Base-by-base conservation (phyloP, 345 rosid species). In the Gossypium longicalyx region DNA sequence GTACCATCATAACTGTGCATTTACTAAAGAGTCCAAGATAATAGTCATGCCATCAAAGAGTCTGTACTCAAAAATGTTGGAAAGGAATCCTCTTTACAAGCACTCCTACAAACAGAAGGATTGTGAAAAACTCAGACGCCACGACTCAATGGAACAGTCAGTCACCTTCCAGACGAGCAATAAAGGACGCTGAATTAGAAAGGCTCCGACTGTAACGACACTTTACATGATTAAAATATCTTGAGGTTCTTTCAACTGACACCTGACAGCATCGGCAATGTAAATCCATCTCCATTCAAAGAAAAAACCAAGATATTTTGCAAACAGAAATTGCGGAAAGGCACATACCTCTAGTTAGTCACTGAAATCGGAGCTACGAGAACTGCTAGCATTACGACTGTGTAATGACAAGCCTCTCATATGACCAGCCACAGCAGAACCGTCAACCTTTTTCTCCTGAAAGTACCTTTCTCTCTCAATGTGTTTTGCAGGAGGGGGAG, bases 401-500 rank as follows among this genome's bases (percentile, higher is more conserved):
- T 91, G 89, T 76, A 95, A 83, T 13, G 98, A 88, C 59, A 90
- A 88, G 54, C 85, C 87, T 81, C 92, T 89, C 92, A 88, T 82
- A 60, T 89, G 97, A 72, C 87, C 91, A 29, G 86, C 75, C 65
- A 85, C 65, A 20, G 76, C 82, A 3, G 91, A 83, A 49, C 92
- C 86, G 23, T 90, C 98, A 2, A 74, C 83, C 82, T 85, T 93
- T 75, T 90, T 93, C 77, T 90, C 97, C 93, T 87, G 84, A 73
- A 95, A 95, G 84, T 91, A 95, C n/a, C 53, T 90, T 75, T 95
- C 97, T 87, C 99, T 88, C 82, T 95, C 98, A 9, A 85, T 10
- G 25, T 89, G 97, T 80, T 91, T 93, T 65, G 99, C 88, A 60
- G 99, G 98, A 12, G 99, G 99, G 7, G 99, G 99, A 12, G 99